Conservation (phyloP, 1,284 basidiomycete species). For the Puccinia polysora region DNA sequence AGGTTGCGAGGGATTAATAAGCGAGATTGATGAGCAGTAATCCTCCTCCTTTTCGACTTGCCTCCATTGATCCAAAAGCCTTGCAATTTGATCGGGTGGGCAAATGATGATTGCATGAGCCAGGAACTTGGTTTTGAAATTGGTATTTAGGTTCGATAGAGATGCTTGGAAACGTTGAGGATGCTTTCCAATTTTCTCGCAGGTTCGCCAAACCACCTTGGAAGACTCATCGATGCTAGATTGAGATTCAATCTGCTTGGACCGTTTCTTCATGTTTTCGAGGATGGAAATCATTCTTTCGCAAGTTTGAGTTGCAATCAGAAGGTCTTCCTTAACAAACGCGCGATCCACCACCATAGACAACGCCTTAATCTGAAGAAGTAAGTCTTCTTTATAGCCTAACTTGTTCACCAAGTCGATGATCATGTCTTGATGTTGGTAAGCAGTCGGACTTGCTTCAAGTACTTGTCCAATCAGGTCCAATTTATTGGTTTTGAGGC, state of each 20-base stretch:
- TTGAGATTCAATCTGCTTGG: conserved; percentile 32
- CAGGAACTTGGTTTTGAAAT: conserved; percentile 63
- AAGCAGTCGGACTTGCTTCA: conserved; percentile 73
- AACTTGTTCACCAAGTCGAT: conserved; percentile 81
- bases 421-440: conserved; percentile 80
- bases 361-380: conserved; percentile 71
- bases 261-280: conserved; percentile 55
- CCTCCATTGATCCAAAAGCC: conserved; percentile 69
- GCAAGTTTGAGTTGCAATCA: conserved; percentile 65
- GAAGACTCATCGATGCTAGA: conserved; percentile 59
- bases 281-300: conserved; percentile 68
- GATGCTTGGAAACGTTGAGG: conserved; percentile 58
- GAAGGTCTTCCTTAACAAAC: conserved; percentile 71
- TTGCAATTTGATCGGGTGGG: conserved; percentile 69
- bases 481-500: conserved; percentile 76
- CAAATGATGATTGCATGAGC: conserved; percentile 80
- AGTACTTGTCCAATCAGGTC: conserved; percentile 71
- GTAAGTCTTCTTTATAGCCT: conserved; percentile 66
- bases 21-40: no score
- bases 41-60: conserved; percentile 49
- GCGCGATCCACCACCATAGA: conserved; percentile 84
- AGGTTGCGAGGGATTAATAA: neutral
- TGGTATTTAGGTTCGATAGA: conserved; percentile 60
- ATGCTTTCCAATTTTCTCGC: conserved; percentile 67
- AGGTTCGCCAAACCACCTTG: conserved; percentile 78